Conservation (phyloP, 805 yeast genomes). For the Lachancea lanzarotensis region DNA sequence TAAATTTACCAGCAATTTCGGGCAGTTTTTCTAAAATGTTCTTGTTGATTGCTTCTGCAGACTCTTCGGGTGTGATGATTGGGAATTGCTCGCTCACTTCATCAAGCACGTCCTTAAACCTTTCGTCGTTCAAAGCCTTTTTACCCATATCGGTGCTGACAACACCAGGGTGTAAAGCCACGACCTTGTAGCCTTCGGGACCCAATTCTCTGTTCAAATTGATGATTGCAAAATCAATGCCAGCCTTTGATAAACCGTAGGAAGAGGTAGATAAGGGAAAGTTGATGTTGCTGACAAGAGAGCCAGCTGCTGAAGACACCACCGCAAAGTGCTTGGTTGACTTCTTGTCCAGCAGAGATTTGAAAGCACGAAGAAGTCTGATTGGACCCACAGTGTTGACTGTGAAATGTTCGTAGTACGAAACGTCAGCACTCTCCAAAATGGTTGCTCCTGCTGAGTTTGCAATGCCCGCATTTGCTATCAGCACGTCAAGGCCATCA, state of each 20-base stretch:
- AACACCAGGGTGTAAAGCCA: slow-evolving; percentile 36
- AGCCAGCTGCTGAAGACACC: slow-evolving; percentile 26
- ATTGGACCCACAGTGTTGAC: slow-evolving; percentile 15
- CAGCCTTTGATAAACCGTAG: slow-evolving; percentile 37
- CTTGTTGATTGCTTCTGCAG: slow-evolving; percentile 17
- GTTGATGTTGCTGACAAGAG: slow-evolving; percentile 16
- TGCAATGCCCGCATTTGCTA: slow-evolving; percentile 29
- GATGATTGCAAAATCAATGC: slow-evolving; percentile 30
- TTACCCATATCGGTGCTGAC: slow-evolving; percentile 35
- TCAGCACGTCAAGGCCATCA: slow-evolving; percentile 26
- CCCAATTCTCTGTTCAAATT: slow-evolving; percentile 26
- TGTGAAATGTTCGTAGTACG: slow-evolving; percentile 11
- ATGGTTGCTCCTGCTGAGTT: slow-evolving; percentile 20
- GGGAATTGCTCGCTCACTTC: slow-evolving; percentile 2
- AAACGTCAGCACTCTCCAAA: slow-evolving; percentile 8
- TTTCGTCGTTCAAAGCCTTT: neutral
- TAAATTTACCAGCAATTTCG: slow-evolving; percentile 28
- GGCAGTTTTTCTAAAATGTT: slow-evolving; percentile 15
- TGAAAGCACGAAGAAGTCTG: slow-evolving; percentile 10
- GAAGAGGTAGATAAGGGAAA: slow-evolving; percentile 18
- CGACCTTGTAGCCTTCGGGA: slow-evolving; percentile 24
- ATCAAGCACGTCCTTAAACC: neutral
- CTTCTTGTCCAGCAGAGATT: slow-evolving; percentile 19
- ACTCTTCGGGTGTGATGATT: slow-evolving; percentile 24
- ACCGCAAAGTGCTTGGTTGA: slow-evolving; percentile 24